Evolutionary conservation across 352 stramenopile genomes (phyloP).

Genomic region (Phytopythium oedochilum): DNA sequence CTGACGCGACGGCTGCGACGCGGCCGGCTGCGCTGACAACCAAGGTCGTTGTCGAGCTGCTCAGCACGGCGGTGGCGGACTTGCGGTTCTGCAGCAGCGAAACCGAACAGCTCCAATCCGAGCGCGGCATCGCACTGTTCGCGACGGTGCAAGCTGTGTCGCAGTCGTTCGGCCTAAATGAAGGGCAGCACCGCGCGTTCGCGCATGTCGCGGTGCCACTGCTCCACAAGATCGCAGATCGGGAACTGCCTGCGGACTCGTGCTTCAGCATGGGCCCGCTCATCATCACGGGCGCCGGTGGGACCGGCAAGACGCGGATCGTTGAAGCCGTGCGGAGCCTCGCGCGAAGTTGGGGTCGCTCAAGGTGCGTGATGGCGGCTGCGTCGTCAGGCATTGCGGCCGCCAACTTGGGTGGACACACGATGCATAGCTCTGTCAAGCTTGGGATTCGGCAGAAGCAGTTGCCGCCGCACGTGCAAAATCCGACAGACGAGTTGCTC

Average conservation of each 20-base stretch:
- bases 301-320: slow-evolving; percentile 17
- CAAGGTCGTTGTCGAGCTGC: no score
- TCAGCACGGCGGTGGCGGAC: no score
- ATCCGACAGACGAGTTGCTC: slow-evolving; percentile 5
- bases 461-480: slow-evolving; percentile 2
- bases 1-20: no score
- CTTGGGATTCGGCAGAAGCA: slow-evolving; percentile 2
- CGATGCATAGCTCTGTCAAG: slow-evolving; percentile 15
- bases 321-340: slow-evolving; percentile 8
- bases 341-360: neutral
- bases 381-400: slow-evolving; percentile 14
- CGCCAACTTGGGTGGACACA: slow-evolving; percentile 10
- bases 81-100: no score
- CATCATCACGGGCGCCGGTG: slow-evolving; percentile 15
- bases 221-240: slow-evolving; percentile 6
- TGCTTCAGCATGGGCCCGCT: slow-evolving; percentile 6
- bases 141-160: neutral
- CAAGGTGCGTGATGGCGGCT: slow-evolving; percentile 1
- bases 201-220: slow-evolving; percentile 1
- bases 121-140: no score
- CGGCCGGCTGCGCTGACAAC: no score
- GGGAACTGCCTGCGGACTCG: neutral
- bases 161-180: neutral
- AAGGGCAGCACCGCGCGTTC: slow-evolving; percentile 2
- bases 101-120: no score